phyloP scores from a whole-genome alignment of 1,284 basidiomycete species.

The Vanrija pseudolonga region DNA sequence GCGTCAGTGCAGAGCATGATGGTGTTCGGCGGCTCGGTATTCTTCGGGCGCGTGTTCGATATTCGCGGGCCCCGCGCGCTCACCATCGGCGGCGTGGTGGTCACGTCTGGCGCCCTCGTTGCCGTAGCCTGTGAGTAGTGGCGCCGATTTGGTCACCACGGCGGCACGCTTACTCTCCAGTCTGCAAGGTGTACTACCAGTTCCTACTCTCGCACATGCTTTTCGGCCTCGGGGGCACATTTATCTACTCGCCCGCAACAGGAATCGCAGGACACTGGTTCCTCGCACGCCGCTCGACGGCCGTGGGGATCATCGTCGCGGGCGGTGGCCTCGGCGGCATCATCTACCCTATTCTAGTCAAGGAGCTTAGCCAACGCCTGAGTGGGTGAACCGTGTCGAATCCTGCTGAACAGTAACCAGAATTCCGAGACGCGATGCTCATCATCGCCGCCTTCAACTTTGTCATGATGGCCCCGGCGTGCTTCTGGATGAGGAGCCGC shows the following conservation, averaged over 20 bases:
- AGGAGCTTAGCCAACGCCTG: conserved; percentile 30
- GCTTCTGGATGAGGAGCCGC: conserved; percentile 16
- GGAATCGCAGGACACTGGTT: conserved; percentile 48
- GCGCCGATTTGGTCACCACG: too few species aligned
- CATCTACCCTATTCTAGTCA: conserved; percentile 42
- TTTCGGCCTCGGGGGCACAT: conserved; percentile 35
- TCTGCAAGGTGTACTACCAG: conserved; percentile 46
- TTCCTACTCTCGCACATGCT: conserved; percentile 42
- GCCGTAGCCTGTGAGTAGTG: conserved; percentile 33
- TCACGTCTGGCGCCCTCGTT: conserved; percentile 32
- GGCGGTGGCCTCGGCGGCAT: conserved; percentile 45
- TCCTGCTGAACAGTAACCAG: too few species aligned
- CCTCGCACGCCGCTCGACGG: conserved; percentile 34
- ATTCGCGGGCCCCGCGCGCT: conserved; percentile 18
- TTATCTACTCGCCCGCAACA: conserved; percentile 41
- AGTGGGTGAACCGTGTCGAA: conserved; percentile 16
- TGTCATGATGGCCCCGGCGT: conserved; percentile 13
- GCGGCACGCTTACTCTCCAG: conserved; percentile 5
- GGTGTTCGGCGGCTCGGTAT: conserved; percentile 16
- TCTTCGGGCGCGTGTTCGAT: conserved; percentile 23
- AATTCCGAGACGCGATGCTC: conserved; percentile 18
- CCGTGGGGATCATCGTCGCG: conserved; percentile 42
- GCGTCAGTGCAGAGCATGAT: conserved; percentile 19
- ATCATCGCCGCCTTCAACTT: conserved; percentile 13
- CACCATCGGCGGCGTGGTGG: conserved; percentile 18